Base-by-base conservation (phyloP, 2,329 filamentous ascomycete species). In the Scolecobasidium constrictum region DNA sequence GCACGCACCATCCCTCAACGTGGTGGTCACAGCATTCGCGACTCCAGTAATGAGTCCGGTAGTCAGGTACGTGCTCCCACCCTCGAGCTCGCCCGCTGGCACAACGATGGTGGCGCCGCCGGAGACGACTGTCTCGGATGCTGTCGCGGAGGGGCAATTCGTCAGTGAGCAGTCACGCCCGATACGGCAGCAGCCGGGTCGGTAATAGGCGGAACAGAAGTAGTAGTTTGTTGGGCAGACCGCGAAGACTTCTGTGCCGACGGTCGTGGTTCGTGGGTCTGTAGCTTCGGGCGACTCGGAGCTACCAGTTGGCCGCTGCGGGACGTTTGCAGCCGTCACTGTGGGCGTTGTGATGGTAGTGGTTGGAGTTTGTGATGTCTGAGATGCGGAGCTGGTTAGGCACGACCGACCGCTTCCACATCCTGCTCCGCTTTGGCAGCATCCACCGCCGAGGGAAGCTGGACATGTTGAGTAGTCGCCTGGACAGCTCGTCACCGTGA, bases 181-280 rank as follows among this genome's bases (percentile, higher is more conserved):
- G 0, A 86, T 87, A 45, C 83, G 83, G 64, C 90, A 96, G 66
- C 90, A 96, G 16, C 86, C 86, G 12, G 84, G 86, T 2, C 73
- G 67, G 46, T 88, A 86, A 46, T 79, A 78, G 2, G 90, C 90
- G 2, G 81, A 76, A 61, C 90, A 96, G 40, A 86, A 81, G 61
- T 96, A 96, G 68, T 88, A 96, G 2, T 88, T 88, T 0, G 81
- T 88, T 0, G 90, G 90, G 53, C 90, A 96, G 52, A 72, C 55
- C 6, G 42, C 42, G 5, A 44, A 21, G 11, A 44, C 11, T 19
- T 22, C 26, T 34, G 50, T 56, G 22, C 35, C 35, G 38, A 53
- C 48, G 34, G 54, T 44, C 36, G 58, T 50, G 15, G 47, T 46
- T 40, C 49, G 41, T 9, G 47, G 54, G 22, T 51, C 55, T 4